Evolutionary conservation across 352 stramenopile species (phyloP).

Genomic region (Phytophthora hibernalis): DNA sequence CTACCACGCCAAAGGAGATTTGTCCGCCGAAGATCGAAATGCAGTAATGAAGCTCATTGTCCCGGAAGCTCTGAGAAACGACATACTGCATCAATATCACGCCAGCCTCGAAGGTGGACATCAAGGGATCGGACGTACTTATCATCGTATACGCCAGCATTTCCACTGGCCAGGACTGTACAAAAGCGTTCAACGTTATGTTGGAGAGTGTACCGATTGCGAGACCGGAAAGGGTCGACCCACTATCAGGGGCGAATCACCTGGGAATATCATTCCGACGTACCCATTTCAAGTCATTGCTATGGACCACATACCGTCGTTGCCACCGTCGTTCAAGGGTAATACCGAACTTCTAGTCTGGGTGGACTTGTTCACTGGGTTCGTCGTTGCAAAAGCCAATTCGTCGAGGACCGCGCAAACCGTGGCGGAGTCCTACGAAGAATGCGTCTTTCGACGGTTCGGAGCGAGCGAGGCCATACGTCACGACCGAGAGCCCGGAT

Average conservation of each 20-base stretch:
- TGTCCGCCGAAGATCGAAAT: too few relatives aligned
- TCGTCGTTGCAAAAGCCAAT: neutral
- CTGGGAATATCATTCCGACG: neutral
- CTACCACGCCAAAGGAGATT: too few relatives aligned
- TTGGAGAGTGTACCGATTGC: neutral
- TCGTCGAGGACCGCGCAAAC: neutral
- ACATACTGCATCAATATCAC: slow-evolving; percentile 20
- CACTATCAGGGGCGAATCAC: neutral
- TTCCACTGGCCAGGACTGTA: slow-evolving; percentile 12
- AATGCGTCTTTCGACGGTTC: slow-evolving; percentile 29
- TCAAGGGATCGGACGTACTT: slow-evolving; percentile 13
- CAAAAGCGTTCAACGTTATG: neutral
- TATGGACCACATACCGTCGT: neutral
- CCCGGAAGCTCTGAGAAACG: slow-evolving; percentile 2
- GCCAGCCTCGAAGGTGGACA: slow-evolving; percentile 10
- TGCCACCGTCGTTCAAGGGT: neutral
- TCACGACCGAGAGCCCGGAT: neutral
- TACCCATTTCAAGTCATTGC: neutral
- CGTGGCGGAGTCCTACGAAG: slow-evolving; percentile 17
- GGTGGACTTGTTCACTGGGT: neutral
- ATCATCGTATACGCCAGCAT: neutral
- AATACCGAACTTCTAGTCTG: neutral
- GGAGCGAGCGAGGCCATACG: neutral
- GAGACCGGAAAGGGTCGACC: too few relatives aligned
- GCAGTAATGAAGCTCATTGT: slow-evolving; percentile 3